Percentiles rank a stretch among this genome's conserved stretches.
Conservation (phyloP, 768 basidiomycete species). For the Cystofilobasidium capitatum region DNA sequence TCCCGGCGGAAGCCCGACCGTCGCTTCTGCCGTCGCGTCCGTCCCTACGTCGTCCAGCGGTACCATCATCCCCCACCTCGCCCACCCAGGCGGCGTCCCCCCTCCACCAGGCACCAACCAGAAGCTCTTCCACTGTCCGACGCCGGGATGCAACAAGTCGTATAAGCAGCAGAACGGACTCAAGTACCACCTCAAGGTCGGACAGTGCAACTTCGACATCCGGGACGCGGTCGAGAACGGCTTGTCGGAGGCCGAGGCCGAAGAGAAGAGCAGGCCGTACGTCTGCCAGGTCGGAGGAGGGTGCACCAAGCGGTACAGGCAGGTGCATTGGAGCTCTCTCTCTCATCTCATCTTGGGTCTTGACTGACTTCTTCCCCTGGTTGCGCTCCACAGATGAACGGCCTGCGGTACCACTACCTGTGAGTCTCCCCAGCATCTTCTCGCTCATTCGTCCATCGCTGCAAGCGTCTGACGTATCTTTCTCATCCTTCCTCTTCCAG, state of each 20-base stretch:
- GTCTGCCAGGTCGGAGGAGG: slow-evolving; percentile 68
- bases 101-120: slow-evolving; percentile 23
- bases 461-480: not conserved
- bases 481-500: slow-evolving; percentile 15
- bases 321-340: slow-evolving; percentile 38
- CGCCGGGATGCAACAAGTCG: slow-evolving; percentile 87
- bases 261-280: slow-evolving; percentile 69
- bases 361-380: slow-evolving; percentile 70
- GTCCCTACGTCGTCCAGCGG: slow-evolving; percentile 4
- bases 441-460: not conserved
- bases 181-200: slow-evolving; percentile 76
- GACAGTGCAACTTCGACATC: slow-evolving; percentile 85
- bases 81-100: slow-evolving; percentile 20
- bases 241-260: slow-evolving; percentile 62
- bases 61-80: slow-evolving; percentile 21
- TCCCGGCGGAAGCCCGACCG: not conserved
- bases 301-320: slow-evolving; percentile 73
- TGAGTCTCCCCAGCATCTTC: no score
- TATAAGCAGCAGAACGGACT: slow-evolving; percentile 94
- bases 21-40: slow-evolving; percentile 10
- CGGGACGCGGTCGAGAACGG: slow-evolving; percentile 57
- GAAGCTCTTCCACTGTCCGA: slow-evolving; percentile 58
- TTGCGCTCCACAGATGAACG: slow-evolving; percentile 30
- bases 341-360: not conserved
- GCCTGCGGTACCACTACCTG: slow-evolving; percentile 23